Base-by-base conservation (phyloP, 176 grass and related monocot species). In the Oryza brachyantha region DNA sequence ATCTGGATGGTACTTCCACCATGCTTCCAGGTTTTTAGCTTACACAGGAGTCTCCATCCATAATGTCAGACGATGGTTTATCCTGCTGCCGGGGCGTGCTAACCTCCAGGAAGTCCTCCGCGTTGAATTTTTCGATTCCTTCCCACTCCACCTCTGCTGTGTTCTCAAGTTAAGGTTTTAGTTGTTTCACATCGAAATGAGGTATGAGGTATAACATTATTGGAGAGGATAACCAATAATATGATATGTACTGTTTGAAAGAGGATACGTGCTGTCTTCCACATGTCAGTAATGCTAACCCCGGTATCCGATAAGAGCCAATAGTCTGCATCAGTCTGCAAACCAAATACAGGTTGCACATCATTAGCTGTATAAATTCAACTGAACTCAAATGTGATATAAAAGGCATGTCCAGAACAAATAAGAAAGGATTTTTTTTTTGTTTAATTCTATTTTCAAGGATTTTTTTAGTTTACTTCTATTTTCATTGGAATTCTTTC, bases 231-330 rank as follows among this genome's bases (percentile, higher is more conserved):
- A 68, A 38, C 31, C 10, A 36, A 78, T 80, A 66, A 59, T 40
- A 70, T 42, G 40, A 75, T 13, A 59, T 8, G 46, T 61, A 62
- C 32, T 75, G 77, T 71, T 59, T 64, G 19, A 83, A 5, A 77
- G 28, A 97, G 91, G 94, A 97, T 97, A 97, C 94, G 85, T 55
- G 89, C 75, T 81, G 85, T 82, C 65, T 94, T 91, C 94, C 94
- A 97, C 82, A 94, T 85, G 68, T 97, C 92, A 12, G 87, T 90
- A 63, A 97, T 94, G 82, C 91, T 94, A 86, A 92, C 89, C 64
- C 87, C 94, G 28, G 91, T 39, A 64, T 90, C 91, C 22, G 94
- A 92, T 67, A 90, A 81, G 65, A 97, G 89, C 91, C 91, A 97
- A 77, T 97, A 97, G 58, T 94, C 91, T 60, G 84, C 83, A 84